phyloP scores from a whole-genome alignment of 306 rosid genomes.

The Psophocarpus tetragonolobus region DNA sequence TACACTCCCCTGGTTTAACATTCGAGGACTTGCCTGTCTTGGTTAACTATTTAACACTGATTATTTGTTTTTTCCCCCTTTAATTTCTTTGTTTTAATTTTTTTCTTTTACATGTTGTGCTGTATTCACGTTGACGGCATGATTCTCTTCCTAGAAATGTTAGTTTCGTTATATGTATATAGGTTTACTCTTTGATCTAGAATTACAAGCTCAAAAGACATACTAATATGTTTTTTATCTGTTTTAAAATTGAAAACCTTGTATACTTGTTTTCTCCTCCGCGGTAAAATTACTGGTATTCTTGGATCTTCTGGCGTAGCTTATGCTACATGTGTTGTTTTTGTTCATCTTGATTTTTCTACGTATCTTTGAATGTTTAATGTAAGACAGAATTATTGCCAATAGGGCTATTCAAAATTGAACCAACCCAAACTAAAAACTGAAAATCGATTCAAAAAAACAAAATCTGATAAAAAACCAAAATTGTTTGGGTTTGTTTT shows the following conservation, averaged over 20 bases:
- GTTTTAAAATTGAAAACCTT: neutral
- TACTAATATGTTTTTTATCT: neutral
- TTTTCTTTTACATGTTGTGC: neutral
- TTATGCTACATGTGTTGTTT: neutral
- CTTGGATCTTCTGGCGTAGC: neutral
- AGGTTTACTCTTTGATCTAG: slow-evolving; percentile 27
- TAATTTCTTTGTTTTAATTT: neutral
- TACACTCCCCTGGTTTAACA: neutral
- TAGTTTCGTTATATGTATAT: neutral
- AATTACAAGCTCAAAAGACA: neutral
- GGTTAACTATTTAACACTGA: neutral
- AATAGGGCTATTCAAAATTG: too few species aligned
- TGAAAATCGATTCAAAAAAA: too few species aligned
- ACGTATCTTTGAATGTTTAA: neutral
- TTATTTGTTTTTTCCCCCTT: neutral
- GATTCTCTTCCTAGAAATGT: neutral
- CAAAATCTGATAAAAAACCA: too few species aligned
- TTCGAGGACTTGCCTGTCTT: neutral
- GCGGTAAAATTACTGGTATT: slow-evolving; percentile 1
- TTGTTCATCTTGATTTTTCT: neutral
- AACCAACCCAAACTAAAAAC: too few species aligned
- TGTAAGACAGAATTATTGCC: neutral
- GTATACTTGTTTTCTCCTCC: neutral
- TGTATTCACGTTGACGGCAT: neutral
- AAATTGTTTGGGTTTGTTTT: too few species aligned